A percentile compares a stretch with the other conserved stretches of the same genome.
These are phyloP conservation scores for Ceratobasidium sp. DNA, from an alignment of 1,284 basidiomycete genomes.

Conservation along the genomic window DNA sequence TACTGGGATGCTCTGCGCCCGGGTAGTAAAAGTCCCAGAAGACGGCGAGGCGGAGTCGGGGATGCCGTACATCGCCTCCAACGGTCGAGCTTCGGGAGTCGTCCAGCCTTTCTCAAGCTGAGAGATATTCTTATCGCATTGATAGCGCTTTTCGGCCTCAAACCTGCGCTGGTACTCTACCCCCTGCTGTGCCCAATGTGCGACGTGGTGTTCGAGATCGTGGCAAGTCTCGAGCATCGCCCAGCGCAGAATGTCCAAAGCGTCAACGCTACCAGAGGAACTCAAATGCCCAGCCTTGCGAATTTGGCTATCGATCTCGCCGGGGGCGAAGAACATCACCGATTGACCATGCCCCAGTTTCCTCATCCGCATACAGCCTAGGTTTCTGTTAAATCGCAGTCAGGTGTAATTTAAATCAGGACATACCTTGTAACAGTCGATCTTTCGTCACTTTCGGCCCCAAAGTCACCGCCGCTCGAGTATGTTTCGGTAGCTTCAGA, in stretches of 20 bases:
- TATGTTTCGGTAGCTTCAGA: slow-evolving; percentile 63
- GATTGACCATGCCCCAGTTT: slow-evolving; percentile 66
- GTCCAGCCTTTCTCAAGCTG: slow-evolving; percentile 57
- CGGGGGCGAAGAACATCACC: slow-evolving; percentile 66
- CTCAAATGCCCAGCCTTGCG: slow-evolving; percentile 50
- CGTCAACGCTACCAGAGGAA: neutral
- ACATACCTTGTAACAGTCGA: slow-evolving; percentile 66
- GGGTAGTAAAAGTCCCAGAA: neutral
- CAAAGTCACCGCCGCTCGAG: slow-evolving; percentile 67
- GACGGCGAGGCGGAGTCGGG: neutral
- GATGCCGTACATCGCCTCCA: slow-evolving; percentile 60
- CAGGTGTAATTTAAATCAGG: too few species aligned
- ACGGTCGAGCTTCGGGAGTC: slow-evolving; percentile 59
- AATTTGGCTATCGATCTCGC: slow-evolving; percentile 63
- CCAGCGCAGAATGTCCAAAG: slow-evolving; percentile 40
- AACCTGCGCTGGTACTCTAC: slow-evolving; percentile 59
- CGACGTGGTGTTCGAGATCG: slow-evolving; percentile 20
- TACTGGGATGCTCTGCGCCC: slow-evolving; percentile 48
- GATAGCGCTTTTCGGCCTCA: slow-evolving; percentile 47
- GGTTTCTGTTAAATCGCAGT: neutral
- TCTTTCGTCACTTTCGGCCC: slow-evolving; percentile 70
- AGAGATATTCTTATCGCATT: neutral
- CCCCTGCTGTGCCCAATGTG: slow-evolving; percentile 60
- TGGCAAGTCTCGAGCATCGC: slow-evolving; percentile 41
- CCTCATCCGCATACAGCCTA: slow-evolving; percentile 69